Evolutionary conservation across 352 stramenopile species (phyloP), one percentile per base, ranked within the genome.

Genomic region (Globisporangium barbulae): DNA sequence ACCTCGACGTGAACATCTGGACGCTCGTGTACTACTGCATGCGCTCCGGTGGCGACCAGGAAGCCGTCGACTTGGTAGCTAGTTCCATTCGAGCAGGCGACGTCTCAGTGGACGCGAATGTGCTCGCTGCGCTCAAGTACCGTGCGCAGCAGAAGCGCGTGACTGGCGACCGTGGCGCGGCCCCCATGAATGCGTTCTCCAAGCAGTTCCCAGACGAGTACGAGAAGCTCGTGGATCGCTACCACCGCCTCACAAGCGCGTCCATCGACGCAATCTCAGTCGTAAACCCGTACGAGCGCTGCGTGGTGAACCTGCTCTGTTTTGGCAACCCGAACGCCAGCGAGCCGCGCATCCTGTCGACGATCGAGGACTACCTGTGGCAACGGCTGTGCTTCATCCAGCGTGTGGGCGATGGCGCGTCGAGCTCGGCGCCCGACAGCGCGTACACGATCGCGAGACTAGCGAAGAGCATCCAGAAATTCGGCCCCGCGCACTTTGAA

Each of bases 341-440:
- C 41, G 83, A 95, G 59, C 67, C 73, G 3, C 83, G 83, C 45
- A 88, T 95, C 48, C 64, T 91, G 41, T 85, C 81, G 30, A 95
- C 85, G 25, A 83, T 95, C 49, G 86, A 95, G 70, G 86, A 95
- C 61, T 95, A 93, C 57, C 44, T 95, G 53, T 95, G 86, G 86
- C 86, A 95, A 61, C 82, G 85, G 0, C 72, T 93, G 28, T 93
- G 81, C 66, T 95, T 93, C 49, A 82, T 91, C 33, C 81, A 93
- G 71, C 79, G 72, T 25, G 71, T 76, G 13, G 52, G 52, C 4
- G 25, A 28, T 28, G 69, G 63, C 10, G 54, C 63, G 35, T 69
- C 63, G 41, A 74, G 59, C 45, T 81, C 79, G 15, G 61, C 67
- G 1, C 68, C 79, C 0, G 79, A 90, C 53, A 85, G 77, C 53